Percentiles rank a stretch among this genome's conserved stretches.
Conservation (phyloP, 202 grass and related monocot species). For the Bolboschoenoplectus hybrid region DNA sequence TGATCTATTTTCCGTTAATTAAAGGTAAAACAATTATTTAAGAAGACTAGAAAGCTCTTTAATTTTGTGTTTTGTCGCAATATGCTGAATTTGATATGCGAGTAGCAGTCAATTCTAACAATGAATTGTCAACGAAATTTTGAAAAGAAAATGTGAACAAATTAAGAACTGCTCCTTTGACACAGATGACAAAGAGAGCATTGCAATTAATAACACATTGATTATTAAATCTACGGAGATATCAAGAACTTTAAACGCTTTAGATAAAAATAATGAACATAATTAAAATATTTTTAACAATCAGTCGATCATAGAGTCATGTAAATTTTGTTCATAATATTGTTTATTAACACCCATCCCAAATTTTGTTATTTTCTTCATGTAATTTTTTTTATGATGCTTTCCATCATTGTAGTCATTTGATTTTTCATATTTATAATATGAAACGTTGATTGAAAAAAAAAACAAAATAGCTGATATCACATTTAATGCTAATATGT, state of each 20-base stretch:
- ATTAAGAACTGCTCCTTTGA: background rate
- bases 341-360: too few species aligned
- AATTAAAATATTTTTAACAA: background rate
- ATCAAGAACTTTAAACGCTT: background rate
- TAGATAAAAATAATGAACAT: background rate
- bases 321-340: too few species aligned
- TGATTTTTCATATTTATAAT: too few species aligned
- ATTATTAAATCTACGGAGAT: background rate
- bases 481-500: too few species aligned
- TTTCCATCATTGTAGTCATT: too few species aligned
- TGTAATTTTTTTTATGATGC: too few species aligned
- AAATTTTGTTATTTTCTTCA: too few species aligned
- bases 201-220: background rate
- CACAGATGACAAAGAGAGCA: background rate
- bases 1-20: background rate
- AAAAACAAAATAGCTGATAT: too few species aligned
- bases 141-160: background rate
- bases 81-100: background rate
- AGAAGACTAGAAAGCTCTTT: background rate
- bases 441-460: too few species aligned
- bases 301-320: too few species aligned
- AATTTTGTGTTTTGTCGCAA: background rate
- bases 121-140: slow-evolving; percentile 3
- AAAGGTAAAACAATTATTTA: background rate
- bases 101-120: background rate